A percentile compares a stretch with the other conserved stretches of the same genome.
Conservation (phyloP, 2,329 filamentous ascomycete species). For the Fusarium sp. region DNA sequence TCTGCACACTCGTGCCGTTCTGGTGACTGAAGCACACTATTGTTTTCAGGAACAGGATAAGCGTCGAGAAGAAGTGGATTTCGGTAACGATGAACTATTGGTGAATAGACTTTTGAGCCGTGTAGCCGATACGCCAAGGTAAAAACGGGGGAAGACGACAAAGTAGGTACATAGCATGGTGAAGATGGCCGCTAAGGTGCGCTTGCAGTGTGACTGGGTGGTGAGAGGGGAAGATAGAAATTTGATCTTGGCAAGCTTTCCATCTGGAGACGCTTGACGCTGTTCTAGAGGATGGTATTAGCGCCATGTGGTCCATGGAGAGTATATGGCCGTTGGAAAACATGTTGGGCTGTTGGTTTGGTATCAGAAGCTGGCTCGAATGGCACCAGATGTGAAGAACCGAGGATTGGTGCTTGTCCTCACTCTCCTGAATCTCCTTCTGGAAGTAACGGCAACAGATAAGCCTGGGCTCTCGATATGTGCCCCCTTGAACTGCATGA, state of each 20-base stretch:
- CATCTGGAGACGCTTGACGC: conserved; percentile 3
- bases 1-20: conserved; percentile 18
- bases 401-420: background rate
- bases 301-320: background rate
- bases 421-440: background rate
- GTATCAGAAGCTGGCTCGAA: conserved; percentile 1
- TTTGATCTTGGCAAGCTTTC: conserved; percentile 22
- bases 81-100: conserved; percentile 28
- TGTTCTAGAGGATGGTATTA: background rate
- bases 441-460: background rate
- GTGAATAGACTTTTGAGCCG: conserved; percentile 21
- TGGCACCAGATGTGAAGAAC: conserved; percentile 1
- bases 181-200: conserved; percentile 8
- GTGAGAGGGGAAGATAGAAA: conserved; percentile 13
- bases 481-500: too few relatives aligned
- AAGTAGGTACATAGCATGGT: conserved; percentile 3
- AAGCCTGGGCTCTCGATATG: background rate
- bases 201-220: conserved; percentile 13
- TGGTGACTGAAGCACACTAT: conserved; percentile 16
- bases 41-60: conserved; percentile 50
- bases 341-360: background rate
- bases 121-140: conserved; percentile 27
- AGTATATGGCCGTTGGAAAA: background rate
- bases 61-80: conserved; percentile 29
- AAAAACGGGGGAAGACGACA: conserved; percentile 7